A percentile compares a stretch with the other conserved stretches of the same genome.
Conservation (phyloP, 495 filamentous ascomycete species). For the Hypoxylon intermedium region DNA sequence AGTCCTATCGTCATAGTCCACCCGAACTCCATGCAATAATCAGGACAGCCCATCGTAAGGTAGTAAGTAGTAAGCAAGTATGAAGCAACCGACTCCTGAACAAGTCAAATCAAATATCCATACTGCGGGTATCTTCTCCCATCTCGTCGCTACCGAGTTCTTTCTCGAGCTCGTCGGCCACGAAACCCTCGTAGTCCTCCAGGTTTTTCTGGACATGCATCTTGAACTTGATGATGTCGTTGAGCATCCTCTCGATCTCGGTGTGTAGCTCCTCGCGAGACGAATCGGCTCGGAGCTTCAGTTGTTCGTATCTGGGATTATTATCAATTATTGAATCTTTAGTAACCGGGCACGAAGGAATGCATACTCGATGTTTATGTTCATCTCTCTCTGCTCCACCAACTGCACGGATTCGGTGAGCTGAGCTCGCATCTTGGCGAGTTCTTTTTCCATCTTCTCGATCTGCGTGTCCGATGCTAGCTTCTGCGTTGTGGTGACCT, state of each 20-base stretch:
- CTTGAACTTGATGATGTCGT: conserved; percentile 98
- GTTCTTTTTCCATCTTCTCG: conserved; percentile 97
- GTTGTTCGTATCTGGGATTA: conserved; percentile 76
- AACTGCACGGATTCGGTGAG: conserved; percentile 88
- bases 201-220: conserved; percentile 91
- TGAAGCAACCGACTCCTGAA: not conserved
- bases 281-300: conserved; percentile 80
- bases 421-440: conserved; percentile 86
- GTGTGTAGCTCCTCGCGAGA: conserved; percentile 94
- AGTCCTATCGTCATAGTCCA: conserved; percentile 5
- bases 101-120: conserved; percentile 34
- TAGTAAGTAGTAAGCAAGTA: not conserved
- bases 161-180: conserved; percentile 86
- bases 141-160: conserved; percentile 68
- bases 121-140: conserved; percentile 47
- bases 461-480: conserved; percentile 88
- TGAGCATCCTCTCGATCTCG: conserved; percentile 93
- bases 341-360: not conserved
- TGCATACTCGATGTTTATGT: conserved; percentile 88
- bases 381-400: conserved; percentile 96
- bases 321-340: conserved; percentile 25
- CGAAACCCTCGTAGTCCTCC: conserved; percentile 91
- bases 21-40: conserved; percentile 30
- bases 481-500: conserved; percentile 83
- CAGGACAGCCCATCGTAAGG: not conserved